A percentile compares a stretch with the other conserved stretches of the same genome.
These are phyloP conservation scores for Cicer pinnatifidum DNA, from an alignment of 306 rosid species.

Conservation along the genomic window DNA sequence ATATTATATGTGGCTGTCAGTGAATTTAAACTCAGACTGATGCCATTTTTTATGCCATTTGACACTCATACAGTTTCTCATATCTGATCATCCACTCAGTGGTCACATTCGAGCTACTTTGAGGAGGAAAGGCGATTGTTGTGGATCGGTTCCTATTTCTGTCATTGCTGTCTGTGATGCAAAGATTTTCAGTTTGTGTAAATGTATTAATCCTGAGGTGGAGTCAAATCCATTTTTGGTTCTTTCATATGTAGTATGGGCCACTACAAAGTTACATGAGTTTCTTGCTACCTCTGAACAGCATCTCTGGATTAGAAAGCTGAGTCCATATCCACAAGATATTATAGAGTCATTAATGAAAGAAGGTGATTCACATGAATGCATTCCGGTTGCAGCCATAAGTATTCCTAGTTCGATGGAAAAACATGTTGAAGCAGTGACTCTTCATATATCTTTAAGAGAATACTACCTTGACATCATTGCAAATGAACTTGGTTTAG, in stretches of 20 bases:
- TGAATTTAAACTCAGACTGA: conserved; percentile 36
- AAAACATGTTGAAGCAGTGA: conserved; percentile 60
- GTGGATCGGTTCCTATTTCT: conserved; percentile 70
- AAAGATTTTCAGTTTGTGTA: conserved; percentile 62
- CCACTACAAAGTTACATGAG: conserved; percentile 59
- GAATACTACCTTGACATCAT: conserved; percentile 81
- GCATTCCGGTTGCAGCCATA: conserved; percentile 57
- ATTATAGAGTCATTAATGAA: conserved; percentile 51
- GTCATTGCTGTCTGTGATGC: conserved; percentile 65
- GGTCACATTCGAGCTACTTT: conserved; percentile 83
- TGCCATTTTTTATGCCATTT: conserved; percentile 43
- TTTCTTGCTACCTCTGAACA: conserved; percentile 56
- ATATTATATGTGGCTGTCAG: background rate
- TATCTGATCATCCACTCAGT: conserved; percentile 72
- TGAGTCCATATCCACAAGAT: conserved; percentile 65
- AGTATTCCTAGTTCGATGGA: conserved; percentile 67
- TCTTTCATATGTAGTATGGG: conserved; percentile 59
- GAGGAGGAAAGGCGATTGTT: conserved; percentile 69
- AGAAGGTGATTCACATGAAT: conserved; percentile 48
- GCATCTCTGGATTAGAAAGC: conserved; percentile 69
- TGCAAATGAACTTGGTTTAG: conserved; percentile 78
- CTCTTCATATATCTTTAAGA: conserved; percentile 61
- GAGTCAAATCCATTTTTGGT: conserved; percentile 71
- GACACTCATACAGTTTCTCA: conserved; percentile 66
- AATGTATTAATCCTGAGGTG: conserved; percentile 73